Evolutionary conservation across 169 alveolate genomes (phyloP).

Genomic region (Condylostoma magnum): DNA sequence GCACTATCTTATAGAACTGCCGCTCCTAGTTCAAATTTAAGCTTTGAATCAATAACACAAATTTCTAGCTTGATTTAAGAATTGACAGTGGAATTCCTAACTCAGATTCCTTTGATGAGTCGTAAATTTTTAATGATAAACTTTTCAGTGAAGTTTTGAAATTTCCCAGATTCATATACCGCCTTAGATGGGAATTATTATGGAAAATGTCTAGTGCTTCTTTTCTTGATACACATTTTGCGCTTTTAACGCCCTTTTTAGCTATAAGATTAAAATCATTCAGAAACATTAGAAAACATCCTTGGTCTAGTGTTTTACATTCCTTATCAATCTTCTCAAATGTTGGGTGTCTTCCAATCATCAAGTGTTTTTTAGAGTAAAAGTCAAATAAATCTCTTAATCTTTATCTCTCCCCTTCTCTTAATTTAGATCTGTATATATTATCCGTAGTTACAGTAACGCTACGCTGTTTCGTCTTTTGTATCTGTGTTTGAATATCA

Average conservation of each 20-base stretch:
- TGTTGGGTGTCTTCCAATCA: conserved; percentile 24
- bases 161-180: conserved; percentile 3
- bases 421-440: not conserved
- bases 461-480: not conserved
- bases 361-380: conserved; percentile 18
- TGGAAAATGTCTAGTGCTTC: conserved; percentile 8
- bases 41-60: no score
- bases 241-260: not conserved
- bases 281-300: conserved; percentile 1
- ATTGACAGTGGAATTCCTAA: no score
- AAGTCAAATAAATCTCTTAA: conserved; percentile 4
- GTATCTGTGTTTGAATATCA: not conserved
- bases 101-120: no score
- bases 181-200: not conserved
- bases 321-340: conserved; percentile 21
- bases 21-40: no score
- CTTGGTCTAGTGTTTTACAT: not conserved
- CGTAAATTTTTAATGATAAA: no score
- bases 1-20: no score
- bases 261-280: not conserved
- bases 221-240: not conserved
- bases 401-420: not conserved
- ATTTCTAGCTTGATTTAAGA: no score
- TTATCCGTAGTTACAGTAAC: not conserved
- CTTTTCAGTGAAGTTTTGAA: no score